A percentile compares a stretch with the other conserved stretches of the same genome.
Evolutionary conservation across 2,329 filamentous ascomycete genomes (phyloP).

Genomic region (Rhynchosporium agropyri): DNA sequence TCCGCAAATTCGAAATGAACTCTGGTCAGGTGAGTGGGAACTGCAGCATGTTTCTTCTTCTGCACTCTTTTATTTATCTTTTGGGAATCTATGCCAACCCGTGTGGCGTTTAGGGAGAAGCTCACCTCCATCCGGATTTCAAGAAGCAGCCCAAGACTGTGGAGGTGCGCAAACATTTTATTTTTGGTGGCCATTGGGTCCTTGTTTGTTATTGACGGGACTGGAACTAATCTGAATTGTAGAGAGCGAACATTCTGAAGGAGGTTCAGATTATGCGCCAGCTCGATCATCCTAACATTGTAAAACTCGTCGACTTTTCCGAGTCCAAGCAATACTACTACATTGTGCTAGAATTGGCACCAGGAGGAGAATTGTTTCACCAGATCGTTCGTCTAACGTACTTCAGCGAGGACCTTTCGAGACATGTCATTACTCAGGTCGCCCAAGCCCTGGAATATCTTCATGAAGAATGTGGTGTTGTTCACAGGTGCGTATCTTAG

Average conservation of each 20-base stretch:
- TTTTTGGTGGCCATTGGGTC: constrained; percentile 38
- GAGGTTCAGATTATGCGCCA: constrained; percentile 99
- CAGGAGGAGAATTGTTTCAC: constrained; percentile 95
- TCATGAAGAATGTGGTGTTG: constrained; percentile 92
- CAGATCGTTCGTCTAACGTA: constrained; percentile 98
- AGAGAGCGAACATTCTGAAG: constrained; percentile 97
- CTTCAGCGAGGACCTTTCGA: constrained; percentile 92
- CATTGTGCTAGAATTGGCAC: constrained; percentile 92
- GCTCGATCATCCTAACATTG: constrained; percentile 93
- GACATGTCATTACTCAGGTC: constrained; percentile 93
- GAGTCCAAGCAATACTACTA: constrained; percentile 97
- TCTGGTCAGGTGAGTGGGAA: constrained; percentile 84
- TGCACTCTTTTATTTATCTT: constrained; percentile 18
- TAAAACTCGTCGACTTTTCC: constrained; percentile 90
- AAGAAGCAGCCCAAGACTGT: constrained; percentile 93
- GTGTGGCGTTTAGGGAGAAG: constrained; percentile 71
- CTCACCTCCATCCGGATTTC: constrained; percentile 94
- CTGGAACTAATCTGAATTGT: constrained; percentile 29
- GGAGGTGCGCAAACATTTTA: constrained; percentile 75
- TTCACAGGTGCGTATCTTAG: constrained; percentile 76
- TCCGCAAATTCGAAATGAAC: constrained; percentile 99
- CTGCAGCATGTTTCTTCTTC: constrained; percentile 37
- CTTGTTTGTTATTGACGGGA: constrained; percentile 3
- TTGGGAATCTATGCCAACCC: constrained; percentile 56
- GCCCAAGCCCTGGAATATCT: constrained; percentile 93